Evolutionary conservation across 257 asterid genomes (phyloP), one percentile per base, ranked within the genome.

Genomic region (Osmanthus fragrans): DNA sequence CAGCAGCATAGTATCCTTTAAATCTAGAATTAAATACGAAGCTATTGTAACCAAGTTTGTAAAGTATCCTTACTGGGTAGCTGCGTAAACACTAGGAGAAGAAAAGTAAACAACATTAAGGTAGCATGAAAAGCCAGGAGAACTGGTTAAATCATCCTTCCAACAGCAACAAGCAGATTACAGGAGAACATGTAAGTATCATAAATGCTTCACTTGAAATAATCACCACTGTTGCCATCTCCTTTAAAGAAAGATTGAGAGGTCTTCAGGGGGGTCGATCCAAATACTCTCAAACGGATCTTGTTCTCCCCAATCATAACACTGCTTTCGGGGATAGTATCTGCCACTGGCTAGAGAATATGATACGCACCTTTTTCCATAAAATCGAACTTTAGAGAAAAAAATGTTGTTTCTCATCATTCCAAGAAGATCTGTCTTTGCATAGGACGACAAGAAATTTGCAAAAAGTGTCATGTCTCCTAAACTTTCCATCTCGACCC

Each of bases 251-350:
- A 90, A 91, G 76, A 74, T 56, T 7, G 94, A 90, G 21, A 84
- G 84, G 81, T 92, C 97, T 54, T 87, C 86, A 7, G 99, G 99
- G 23, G 97, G 92, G 97, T 94, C 97, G 7, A 94, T 89, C 99
- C 99, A 92, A 23, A 92, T 83, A 58, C 96, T 88, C 81, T 89
- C 93, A 58, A 88, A 89, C 0, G 97, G 92, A 70, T 94, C 90
- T 71, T 91, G 95, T 65, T 94, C 91, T 23, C 94, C 96, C 97
- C 97, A 92, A 70, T 92, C 96, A 60, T 91, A 84, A 58, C 81
- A 87, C 84, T 92, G 92, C 84, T 92, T 92, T 19, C 93, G 77
- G 0, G 97, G 99, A 71, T 91, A 94, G 80, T 91, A 94, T 78
- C 97, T 87, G 25, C 80, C 77, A 21, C 86, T 83, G 63, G 80